Conservation (phyloP, 345 rosid genomes). For the Passiflora organensis region DNA sequence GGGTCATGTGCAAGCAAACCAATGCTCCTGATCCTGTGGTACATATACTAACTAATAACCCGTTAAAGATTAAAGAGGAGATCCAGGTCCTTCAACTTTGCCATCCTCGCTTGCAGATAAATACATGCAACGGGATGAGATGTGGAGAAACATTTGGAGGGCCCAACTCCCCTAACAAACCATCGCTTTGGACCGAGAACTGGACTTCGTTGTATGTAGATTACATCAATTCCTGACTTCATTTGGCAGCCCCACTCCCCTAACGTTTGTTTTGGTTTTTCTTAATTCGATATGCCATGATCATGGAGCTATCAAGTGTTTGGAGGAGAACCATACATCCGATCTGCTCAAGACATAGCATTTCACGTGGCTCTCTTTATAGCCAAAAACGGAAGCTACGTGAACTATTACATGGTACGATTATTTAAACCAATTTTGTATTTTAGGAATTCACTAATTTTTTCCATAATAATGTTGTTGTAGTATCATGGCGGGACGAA, state of each 20-base stretch:
- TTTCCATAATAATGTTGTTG: not conserved
- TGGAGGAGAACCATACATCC: constrained; percentile 41
- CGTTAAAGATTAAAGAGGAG: no score
- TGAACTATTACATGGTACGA: constrained; percentile 91
- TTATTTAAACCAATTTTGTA: not conserved
- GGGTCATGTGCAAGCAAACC: constrained; percentile 91
- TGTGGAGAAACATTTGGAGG: constrained; percentile 84
- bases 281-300: not conserved
- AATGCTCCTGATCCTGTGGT: constrained; percentile 91
- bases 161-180: constrained; percentile 76
- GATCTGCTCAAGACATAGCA: constrained; percentile 78
- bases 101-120: no score
- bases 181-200: constrained; percentile 85
- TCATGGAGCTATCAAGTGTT: constrained; percentile 60
- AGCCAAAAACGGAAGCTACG: constrained; percentile 74
- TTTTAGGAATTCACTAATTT: not conserved
- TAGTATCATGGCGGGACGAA: constrained; percentile 92
- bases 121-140: constrained; percentile 72
- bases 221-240: no score
- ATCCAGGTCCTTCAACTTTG: no score
- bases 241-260: no score
- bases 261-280: not conserved
- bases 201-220: constrained; percentile 80
- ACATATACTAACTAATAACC: no score
- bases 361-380: constrained; percentile 71